These are phyloP conservation scores for Nicotiana tabacum DNA, from an alignment of 257 asterid genomes.

Conservation along the genomic window DNA sequence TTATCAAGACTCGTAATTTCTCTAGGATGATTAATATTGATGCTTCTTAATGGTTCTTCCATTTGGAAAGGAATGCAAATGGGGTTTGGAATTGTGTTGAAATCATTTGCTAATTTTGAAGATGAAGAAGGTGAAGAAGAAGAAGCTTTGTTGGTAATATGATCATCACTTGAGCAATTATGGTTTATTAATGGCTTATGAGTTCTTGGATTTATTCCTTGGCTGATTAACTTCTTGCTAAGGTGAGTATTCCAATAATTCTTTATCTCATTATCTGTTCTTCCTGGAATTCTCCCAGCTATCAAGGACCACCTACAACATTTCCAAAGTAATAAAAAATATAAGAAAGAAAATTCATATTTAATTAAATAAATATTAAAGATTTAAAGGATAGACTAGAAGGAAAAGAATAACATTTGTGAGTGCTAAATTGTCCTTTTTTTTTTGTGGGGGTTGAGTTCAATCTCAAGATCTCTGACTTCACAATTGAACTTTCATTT, in stretches of 20 bases:
- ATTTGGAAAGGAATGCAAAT: background rate
- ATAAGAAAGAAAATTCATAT: background rate
- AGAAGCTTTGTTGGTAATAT: background rate
- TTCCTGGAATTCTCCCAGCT: slow-evolving; percentile 75
- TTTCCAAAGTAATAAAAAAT: background rate
- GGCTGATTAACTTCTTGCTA: slow-evolving; percentile 55
- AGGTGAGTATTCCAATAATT: slow-evolving; percentile 77
- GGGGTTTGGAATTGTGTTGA: background rate
- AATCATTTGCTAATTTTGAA: background rate
- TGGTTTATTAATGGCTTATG: slow-evolving; percentile 46
- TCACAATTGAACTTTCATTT: too few species aligned
- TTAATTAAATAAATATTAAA: background rate
- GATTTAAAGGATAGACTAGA: background rate
- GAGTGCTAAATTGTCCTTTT: too few species aligned
- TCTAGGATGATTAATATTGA: background rate
- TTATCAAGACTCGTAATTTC: background rate
- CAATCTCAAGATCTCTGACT: background rate
- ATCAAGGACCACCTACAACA: slow-evolving; percentile 61
- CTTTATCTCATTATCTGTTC: slow-evolving; percentile 68
- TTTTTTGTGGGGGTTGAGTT: background rate
- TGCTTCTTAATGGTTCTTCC: background rate
- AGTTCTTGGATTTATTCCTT: slow-evolving; percentile 75
- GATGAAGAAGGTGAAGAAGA: background rate
- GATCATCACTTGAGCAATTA: background rate
- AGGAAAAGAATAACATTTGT: background rate